Evolutionary conservation across 768 basidiomycete species (phyloP).

Genomic region (Hypholoma fasciculare): DNA sequence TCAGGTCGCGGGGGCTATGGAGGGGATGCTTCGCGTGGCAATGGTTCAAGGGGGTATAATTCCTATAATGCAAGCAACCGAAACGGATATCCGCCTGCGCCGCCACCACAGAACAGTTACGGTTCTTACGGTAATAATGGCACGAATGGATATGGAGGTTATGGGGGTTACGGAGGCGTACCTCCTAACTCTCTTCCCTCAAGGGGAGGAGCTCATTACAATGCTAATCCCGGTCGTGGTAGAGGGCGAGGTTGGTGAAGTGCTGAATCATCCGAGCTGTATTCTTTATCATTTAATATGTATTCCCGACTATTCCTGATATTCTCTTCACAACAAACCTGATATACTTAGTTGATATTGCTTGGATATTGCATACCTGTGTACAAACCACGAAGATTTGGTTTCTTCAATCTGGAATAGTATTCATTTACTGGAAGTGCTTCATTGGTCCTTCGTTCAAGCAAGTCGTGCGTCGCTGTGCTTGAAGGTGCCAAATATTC

Average conservation of each 20-base stretch:
- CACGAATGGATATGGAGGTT: constrained; percentile 28
- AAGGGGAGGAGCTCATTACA: constrained; percentile 1
- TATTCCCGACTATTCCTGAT: neutral
- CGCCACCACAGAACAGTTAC: constrained; percentile 25
- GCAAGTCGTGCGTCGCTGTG: too few species aligned
- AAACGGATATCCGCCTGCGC: constrained; percentile 16
- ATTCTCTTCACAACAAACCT: too few species aligned
- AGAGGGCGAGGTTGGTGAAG: constrained; percentile 5
- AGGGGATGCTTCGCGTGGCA: constrained; percentile 18
- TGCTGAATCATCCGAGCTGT: neutral
- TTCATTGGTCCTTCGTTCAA: too few species aligned
- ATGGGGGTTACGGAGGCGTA: constrained; percentile 32
- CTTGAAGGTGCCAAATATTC: neutral
- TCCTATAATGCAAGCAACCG: constrained; percentile 11
- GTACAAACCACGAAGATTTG: too few species aligned
- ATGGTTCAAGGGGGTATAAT: constrained; percentile 15
- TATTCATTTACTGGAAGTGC: too few species aligned
- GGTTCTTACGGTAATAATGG: constrained; percentile 24
- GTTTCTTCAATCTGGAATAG: too few species aligned
- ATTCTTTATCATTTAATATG: neutral
- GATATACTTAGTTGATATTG: too few species aligned
- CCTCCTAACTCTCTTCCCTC: neutral
- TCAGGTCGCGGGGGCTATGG: constrained; percentile 28
- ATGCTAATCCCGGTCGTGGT: neutral
- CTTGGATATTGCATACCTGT: too few species aligned